These are phyloP conservation scores for Neonectria hederae DNA, from an alignment of 2,329 filamentous ascomycete genomes.

Conservation along the genomic window DNA sequence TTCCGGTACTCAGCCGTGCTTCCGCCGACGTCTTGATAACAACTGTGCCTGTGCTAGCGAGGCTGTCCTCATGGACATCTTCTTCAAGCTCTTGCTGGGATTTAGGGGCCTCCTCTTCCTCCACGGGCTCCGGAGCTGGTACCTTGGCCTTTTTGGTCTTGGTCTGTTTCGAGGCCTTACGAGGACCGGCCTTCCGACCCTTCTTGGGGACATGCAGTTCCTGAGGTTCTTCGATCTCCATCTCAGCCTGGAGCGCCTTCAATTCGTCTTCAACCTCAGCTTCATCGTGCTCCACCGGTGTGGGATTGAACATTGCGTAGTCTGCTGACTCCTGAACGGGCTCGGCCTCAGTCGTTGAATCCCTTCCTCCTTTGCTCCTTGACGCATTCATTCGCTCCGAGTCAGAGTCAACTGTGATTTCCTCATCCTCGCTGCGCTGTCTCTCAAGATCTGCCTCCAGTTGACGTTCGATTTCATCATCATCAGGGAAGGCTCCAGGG, in stretches of 20 bases:
- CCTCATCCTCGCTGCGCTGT: conserved; percentile 63
- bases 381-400: conserved; percentile 52
- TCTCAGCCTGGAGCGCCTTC: conserved; percentile 59
- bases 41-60: conserved; percentile 55
- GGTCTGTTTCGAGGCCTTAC: conserved; percentile 63
- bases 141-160: conserved; percentile 57
- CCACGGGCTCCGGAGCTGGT: conserved; percentile 39
- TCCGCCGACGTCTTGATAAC: conserved; percentile 49
- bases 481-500: conserved; percentile 60
- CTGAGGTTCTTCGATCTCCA: conserved; percentile 53
- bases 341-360: conserved; percentile 39
- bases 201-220: conserved; percentile 62
- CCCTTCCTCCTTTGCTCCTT: conserved; percentile 42
- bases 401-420: conserved; percentile 57
- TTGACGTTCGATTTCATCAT: conserved; percentile 73
- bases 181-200: conserved; percentile 60
- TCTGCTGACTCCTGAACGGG: conserved; percentile 47
- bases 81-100: conserved; percentile 18
- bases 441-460: conserved; percentile 72
- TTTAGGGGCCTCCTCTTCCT: conserved; percentile 31
- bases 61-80: conserved; percentile 50
- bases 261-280: conserved; percentile 62
- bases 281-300: conserved; percentile 56
- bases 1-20: conserved; percentile 32
- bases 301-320: conserved; percentile 64